A percentile compares a stretch with the other conserved stretches of the same genome.
Evolutionary conservation across 441 rosid genomes (phyloP).

Genomic region (Populus hybrid): DNA sequence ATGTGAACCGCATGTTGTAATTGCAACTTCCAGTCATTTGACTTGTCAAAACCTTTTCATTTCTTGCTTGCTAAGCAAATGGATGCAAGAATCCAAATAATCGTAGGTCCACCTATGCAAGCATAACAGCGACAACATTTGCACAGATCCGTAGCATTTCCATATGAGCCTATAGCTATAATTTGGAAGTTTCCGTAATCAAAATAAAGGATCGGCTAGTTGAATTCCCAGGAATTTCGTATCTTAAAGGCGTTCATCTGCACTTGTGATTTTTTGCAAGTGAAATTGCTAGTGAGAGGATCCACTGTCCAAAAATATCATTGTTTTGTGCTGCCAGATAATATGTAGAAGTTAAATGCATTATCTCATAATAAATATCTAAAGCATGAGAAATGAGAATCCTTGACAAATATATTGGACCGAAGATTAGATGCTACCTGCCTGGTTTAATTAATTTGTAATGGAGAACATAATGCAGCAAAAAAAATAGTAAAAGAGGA

Average conservation of each 20-base stretch:
- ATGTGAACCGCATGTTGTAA: neutral
- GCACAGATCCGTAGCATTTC: neutral
- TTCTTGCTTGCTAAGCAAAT: conserved; percentile 8
- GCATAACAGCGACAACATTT: neutral
- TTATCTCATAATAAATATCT: neutral
- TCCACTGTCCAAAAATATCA: neutral
- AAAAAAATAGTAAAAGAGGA: neutral
- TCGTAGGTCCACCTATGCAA: neutral
- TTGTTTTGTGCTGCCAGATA: neutral
- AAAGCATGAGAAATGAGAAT: neutral
- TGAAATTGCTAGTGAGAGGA: neutral
- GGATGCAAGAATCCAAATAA: neutral
- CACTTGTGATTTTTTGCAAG: neutral
- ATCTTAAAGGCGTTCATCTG: neutral
- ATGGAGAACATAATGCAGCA: neutral
- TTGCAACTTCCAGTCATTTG: neutral
- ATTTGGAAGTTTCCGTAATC: too few relatives aligned
- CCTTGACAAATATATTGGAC: neutral
- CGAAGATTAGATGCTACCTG: neutral
- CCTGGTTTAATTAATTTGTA: neutral
- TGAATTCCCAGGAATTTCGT: too few relatives aligned
- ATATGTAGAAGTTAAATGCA: neutral
- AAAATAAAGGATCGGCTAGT: neutral
- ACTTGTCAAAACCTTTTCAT: neutral
- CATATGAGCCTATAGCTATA: neutral